Evolutionary conservation across 257 asterid species (phyloP).

Genomic region (Handroanthus guayacan): DNA sequence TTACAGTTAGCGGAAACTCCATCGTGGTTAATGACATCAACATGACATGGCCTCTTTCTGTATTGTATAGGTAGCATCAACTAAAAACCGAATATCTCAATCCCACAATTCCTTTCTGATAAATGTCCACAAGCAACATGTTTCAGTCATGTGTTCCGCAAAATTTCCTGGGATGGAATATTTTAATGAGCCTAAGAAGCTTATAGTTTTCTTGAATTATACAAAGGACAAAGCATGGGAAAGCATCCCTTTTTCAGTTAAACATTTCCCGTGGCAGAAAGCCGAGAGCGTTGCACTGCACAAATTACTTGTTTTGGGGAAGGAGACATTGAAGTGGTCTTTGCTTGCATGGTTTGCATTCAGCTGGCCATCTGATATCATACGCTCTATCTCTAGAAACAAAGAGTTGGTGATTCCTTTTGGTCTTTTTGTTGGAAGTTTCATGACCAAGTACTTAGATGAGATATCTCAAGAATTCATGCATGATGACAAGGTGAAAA

Average conservation of each 20-base stretch:
- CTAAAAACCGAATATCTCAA: constrained; percentile 33
- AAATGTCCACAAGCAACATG: constrained; percentile 27
- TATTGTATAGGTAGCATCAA: constrained; percentile 44
- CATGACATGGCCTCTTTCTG: constrained; percentile 19
- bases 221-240: constrained; percentile 47
- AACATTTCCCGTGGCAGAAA: constrained; percentile 67
- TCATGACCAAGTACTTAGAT: constrained; percentile 50
- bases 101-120: constrained; percentile 26
- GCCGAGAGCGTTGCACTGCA: constrained; percentile 52
- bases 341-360: constrained; percentile 46
- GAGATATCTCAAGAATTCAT: constrained; percentile 54
- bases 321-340: constrained; percentile 64
- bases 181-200: constrained; percentile 44
- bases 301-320: constrained; percentile 45
- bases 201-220: constrained; percentile 37
- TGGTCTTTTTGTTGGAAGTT: constrained; percentile 62
- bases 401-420: constrained; percentile 66
- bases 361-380: constrained; percentile 52
- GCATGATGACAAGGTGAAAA: constrained; percentile 48
- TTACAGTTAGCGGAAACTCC: neutral
- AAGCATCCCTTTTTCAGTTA: constrained; percentile 52
- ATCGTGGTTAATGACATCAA: neutral
- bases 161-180: constrained; percentile 46
- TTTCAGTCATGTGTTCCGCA: constrained; percentile 45
- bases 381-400: constrained; percentile 57